Base-by-base conservation (phyloP, 768 basidiomycete species). In the Leccinum ochraceum region DNA sequence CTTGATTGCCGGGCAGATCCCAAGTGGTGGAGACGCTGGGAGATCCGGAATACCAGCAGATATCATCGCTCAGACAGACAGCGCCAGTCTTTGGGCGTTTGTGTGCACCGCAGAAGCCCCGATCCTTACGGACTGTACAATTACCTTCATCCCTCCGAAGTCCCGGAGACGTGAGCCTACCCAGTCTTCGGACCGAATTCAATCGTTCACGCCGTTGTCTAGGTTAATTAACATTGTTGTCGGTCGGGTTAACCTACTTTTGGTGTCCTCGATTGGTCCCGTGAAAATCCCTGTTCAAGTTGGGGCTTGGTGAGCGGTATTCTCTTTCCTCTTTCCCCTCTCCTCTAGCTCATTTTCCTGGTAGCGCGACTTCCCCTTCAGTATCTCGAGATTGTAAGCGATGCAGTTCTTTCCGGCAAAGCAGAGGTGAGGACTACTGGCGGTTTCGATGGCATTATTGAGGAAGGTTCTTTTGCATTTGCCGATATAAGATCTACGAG, bases 401-500 rank as follows among this genome's bases (percentile, higher is more conserved):
- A 99, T 69, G 92, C 93, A 0, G 89, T 99, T 64, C 75, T 96
- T 39, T 90, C 91, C 7, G 92, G 95, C 62, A 99, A 99, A 76
- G 97, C 97, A 34, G 98, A 98, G 79, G 88, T 99, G 71, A 99
- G 98, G 97, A 88, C 98, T 62, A 92, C 96, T 37, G 97, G 97
- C 73, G 97, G 97, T 60, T 98, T 95, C 78, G 97, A 99, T 70
- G 97, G 98, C 74, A 85, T 98, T 74, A 92, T 89, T 64, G 97
- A 99, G 76, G 96, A 99, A 77, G 96, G 96, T 17, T 98, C 96
- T 9, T 98, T 88, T 75, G 96, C 98, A 75, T 99, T 99, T 76
- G 97, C 94, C 54, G 97, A 98, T 81, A 99, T 99, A 97, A 97
- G 98, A 77, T 97, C 97, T 1, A 99, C 97, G 6, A 94, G 90